Conservation (phyloP, 352 stramenopile species). For the Phytophthora sp. region DNA sequence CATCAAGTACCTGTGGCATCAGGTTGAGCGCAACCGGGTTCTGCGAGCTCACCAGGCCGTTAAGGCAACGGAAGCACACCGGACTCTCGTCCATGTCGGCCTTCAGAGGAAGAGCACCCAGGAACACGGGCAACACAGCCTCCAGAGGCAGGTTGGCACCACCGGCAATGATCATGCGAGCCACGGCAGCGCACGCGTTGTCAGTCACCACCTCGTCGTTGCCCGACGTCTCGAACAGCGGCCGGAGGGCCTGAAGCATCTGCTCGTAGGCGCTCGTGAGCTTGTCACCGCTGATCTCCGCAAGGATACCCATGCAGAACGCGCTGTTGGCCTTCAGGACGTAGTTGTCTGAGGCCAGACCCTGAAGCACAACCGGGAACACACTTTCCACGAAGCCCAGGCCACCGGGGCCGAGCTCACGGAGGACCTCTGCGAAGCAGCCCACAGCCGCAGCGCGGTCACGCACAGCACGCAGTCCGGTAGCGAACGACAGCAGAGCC, state of each 20-base stretch:
- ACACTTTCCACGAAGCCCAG: slow-evolving; percentile 91
- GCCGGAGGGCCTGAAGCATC: slow-evolving; percentile 92
- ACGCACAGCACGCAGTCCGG: slow-evolving; percentile 87
- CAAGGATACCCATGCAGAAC: slow-evolving; percentile 95
- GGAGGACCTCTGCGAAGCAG: slow-evolving; percentile 95
- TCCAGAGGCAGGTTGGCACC: slow-evolving; percentile 86
- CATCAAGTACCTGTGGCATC: slow-evolving; percentile 77
- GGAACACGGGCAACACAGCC: slow-evolving; percentile 94
- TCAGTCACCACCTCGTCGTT: slow-evolving; percentile 92
- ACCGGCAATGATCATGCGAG: slow-evolving; percentile 92
- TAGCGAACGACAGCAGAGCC: slow-evolving; percentile 91
- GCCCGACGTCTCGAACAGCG: slow-evolving; percentile 88
- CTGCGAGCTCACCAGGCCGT: slow-evolving; percentile 92
- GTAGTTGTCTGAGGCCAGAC: slow-evolving; percentile 91
- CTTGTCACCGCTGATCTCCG: slow-evolving; percentile 77
- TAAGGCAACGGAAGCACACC: slow-evolving; percentile 95
- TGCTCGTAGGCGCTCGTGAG: slow-evolving; percentile 88
- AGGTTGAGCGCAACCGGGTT: slow-evolving; percentile 78
- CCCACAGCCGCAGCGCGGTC: slow-evolving; percentile 95
- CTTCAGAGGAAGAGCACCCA: slow-evolving; percentile 95
- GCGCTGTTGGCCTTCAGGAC: slow-evolving; percentile 95
- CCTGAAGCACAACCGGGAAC: slow-evolving; percentile 91
- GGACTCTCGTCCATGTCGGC: slow-evolving; percentile 97
- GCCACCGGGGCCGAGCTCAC: slow-evolving; percentile 83
- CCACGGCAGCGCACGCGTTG: slow-evolving; percentile 94